phyloP scores from a whole-genome alignment of 2,329 filamentous ascomycete genomes.

The Fusarium udum region DNA sequence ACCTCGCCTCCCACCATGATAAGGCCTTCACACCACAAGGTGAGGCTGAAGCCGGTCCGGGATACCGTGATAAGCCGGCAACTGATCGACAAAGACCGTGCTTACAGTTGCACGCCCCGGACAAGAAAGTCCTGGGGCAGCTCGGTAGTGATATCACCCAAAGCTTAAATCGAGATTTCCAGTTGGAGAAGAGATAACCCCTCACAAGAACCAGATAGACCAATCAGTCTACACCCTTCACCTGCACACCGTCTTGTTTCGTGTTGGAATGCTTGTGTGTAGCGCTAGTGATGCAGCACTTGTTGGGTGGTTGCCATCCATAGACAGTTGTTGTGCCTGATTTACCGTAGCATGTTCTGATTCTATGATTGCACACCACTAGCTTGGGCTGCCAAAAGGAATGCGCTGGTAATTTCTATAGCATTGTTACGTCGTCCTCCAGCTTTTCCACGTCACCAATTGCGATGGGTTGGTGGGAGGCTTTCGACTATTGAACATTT shows the following conservation, averaged over 20 bases:
- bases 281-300: conserved; percentile 23
- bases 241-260: not conserved
- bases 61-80: conserved; percentile 23
- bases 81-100: conserved; percentile 9
- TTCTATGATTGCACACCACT: conserved; percentile 3
- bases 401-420: not conserved
- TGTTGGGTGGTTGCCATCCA: conserved; percentile 12
- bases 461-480: not conserved
- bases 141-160: conserved; percentile 3
- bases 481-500: not conserved
- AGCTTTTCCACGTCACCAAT: not conserved
- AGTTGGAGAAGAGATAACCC: conserved; percentile 12
- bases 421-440: not conserved
- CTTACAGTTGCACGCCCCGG: conserved; percentile 5
- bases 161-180: conserved; percentile 27
- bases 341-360: not conserved
- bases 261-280: conserved; percentile 15
- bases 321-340: not conserved
- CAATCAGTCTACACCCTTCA: conserved; percentile 23
- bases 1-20: conserved; percentile 2
- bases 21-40: conserved; percentile 2
- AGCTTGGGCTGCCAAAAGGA: not conserved
- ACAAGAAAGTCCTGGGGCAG: conserved; percentile 18
- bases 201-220: not conserved
- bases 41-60: conserved; percentile 15